phyloP scores from a whole-genome alignment of 176 grass and related monocot species.

The Cymbopogon citratus region DNA sequence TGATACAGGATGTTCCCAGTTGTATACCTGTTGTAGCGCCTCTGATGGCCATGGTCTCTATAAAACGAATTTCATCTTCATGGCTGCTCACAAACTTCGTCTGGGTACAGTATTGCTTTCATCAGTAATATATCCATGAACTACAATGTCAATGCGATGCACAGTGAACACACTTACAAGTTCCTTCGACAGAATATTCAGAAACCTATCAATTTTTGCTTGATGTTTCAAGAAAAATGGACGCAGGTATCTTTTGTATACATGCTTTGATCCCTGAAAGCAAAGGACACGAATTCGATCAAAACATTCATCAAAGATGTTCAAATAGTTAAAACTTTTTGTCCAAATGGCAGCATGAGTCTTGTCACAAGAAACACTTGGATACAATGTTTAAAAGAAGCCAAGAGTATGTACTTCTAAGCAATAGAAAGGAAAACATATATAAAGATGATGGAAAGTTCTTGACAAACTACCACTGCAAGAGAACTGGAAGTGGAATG shows the following conservation, averaged over 20 bases:
- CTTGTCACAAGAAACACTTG: not conserved
- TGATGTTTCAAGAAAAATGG: constrained; percentile 84
- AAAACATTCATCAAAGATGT: not conserved
- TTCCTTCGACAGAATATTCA: constrained; percentile 64
- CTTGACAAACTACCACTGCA: not conserved
- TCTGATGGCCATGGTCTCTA: constrained; percentile 56
- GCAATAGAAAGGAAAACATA: not conserved
- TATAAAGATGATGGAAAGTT: not conserved
- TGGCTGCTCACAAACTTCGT: constrained; percentile 78
- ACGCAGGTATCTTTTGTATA: constrained; percentile 68
- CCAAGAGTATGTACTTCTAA: not conserved
- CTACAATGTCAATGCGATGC: not conserved
- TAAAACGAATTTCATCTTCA: constrained; percentile 70
- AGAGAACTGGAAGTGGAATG: not conserved
- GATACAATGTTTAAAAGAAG: not conserved
- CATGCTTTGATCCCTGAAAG: constrained; percentile 82
- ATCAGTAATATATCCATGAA: constrained; percentile 25
- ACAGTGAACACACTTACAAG: constrained; percentile 51
- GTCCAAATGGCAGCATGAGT: not conserved
- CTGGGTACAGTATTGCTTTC: constrained; percentile 34
- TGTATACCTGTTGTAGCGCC: constrained; percentile 68
- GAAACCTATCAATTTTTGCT: constrained; percentile 74
- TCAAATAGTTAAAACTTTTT: not conserved
- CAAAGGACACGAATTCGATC: not conserved
- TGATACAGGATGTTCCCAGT: not conserved